Percentiles rank a stretch among this genome's conserved stretches.
Conservation (phyloP, 129 eudicot species). For the Artemisia argyi region DNA sequence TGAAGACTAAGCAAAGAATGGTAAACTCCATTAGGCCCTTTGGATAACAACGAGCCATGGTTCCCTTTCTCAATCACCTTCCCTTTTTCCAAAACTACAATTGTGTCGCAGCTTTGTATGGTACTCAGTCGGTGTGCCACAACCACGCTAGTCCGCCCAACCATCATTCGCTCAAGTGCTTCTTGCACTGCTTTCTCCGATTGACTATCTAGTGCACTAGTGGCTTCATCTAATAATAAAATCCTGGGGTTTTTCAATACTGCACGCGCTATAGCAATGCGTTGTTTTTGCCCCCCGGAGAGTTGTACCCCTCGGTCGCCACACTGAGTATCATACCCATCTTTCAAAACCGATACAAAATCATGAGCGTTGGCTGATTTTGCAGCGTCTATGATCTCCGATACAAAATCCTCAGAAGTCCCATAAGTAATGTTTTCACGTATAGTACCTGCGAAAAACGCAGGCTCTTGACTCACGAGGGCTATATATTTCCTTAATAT, state of each 20-base stretch:
- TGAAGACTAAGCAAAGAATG: too few relatives aligned
- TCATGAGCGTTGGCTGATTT: slow-evolving; percentile 87
- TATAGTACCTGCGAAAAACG: slow-evolving; percentile 65
- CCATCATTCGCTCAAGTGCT: too few relatives aligned
- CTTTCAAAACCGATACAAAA: slow-evolving; percentile 57
- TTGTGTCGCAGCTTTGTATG: too few relatives aligned
- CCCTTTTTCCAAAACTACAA: too few relatives aligned
- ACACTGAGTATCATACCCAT: slow-evolving; percentile 75
- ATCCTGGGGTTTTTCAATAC: neutral
- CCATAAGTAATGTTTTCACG: slow-evolving; percentile 72
- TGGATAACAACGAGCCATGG: too few relatives aligned
- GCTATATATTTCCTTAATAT: slow-evolving; percentile 72
- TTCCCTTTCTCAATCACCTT: too few relatives aligned
- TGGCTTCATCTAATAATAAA: too few relatives aligned
- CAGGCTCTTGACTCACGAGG: slow-evolving; percentile 88
- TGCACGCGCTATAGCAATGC: slow-evolving; percentile 78
- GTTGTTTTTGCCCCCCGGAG: slow-evolving; percentile 80
- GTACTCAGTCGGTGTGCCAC: too few relatives aligned
- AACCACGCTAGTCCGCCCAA: too few relatives aligned
- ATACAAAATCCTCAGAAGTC: slow-evolving; percentile 33
- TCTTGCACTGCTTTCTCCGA: too few relatives aligned
- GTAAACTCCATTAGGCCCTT: too few relatives aligned
- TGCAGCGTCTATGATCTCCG: slow-evolving; percentile 67
- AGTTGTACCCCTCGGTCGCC: slow-evolving; percentile 77
- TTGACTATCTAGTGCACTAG: too few relatives aligned